phyloP scores from a whole-genome alignment of 371 early-diverging fungal species.

The Mortierella sp. region DNA sequence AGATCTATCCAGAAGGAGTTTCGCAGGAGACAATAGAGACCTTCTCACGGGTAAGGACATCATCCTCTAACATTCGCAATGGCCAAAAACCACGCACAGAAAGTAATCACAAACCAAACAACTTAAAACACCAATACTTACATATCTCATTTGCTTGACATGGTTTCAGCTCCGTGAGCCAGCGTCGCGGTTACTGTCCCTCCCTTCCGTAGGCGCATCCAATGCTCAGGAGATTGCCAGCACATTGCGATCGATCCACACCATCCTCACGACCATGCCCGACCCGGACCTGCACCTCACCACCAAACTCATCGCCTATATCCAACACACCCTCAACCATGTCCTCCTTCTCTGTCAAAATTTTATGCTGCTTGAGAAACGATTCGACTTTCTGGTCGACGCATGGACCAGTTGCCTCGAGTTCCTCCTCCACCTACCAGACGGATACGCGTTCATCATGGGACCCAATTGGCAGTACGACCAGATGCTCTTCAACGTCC shows the following conservation, averaged over 20 bases:
- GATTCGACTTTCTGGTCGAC: conserved; percentile 53
- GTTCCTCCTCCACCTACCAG: conserved; percentile 34
- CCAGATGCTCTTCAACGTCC: conserved; percentile 23
- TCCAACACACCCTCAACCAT: conserved; percentile 36
- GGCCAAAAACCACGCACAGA: too few species aligned
- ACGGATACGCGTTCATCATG: conserved; percentile 34
- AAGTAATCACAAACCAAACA: neutral
- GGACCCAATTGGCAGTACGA: conserved; percentile 24
- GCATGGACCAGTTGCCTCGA: conserved; percentile 44
- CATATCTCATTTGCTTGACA: neutral
- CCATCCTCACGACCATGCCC: conserved; percentile 26
- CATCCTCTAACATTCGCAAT: neutral
- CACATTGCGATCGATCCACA: conserved; percentile 16
- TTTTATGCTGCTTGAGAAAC: conserved; percentile 36
- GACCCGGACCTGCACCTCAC: conserved; percentile 46
- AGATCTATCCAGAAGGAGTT: conserved; percentile 1
- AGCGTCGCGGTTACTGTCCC: conserved; percentile 21
- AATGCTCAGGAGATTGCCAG: conserved; percentile 30
- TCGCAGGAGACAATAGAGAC: conserved; percentile 5
- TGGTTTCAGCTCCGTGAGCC: conserved; percentile 22
- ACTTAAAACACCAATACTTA: neutral
- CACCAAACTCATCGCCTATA: conserved; percentile 27
- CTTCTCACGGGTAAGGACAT: neutral
- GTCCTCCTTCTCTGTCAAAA: conserved; percentile 59
- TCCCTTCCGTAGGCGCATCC: conserved; percentile 30